Evolutionary conservation across 1,284 basidiomycete species (phyloP).

Genomic region (Sanghuangporus weigelae): DNA sequence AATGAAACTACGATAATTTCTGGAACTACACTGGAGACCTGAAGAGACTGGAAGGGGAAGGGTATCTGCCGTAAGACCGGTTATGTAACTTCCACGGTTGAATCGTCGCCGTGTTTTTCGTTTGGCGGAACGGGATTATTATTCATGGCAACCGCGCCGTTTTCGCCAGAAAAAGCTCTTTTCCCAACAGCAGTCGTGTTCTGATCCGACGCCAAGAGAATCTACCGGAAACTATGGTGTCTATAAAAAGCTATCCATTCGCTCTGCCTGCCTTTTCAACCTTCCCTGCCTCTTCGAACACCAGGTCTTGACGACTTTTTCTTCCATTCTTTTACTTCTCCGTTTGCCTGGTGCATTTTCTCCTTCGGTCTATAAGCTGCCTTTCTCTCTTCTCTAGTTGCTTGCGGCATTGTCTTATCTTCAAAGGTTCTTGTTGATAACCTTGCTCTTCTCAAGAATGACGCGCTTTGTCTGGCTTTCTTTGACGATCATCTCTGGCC

Average conservation of each 20-base stretch:
- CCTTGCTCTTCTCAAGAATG: not conserved
- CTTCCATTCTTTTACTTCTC: slow-evolving; percentile 15
- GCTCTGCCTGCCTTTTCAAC: not conserved
- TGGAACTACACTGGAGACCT: no score
- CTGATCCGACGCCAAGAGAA: not conserved
- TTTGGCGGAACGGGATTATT: not conserved
- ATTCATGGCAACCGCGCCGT: slow-evolving; percentile 6
- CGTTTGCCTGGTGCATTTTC: slow-evolving; percentile 15
- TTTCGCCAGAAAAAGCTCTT: not conserved
- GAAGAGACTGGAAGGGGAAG: not conserved
- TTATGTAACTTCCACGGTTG: not conserved
- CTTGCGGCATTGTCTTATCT: not conserved
- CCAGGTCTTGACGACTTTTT: slow-evolving; percentile 23
- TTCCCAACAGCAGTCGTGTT: not conserved
- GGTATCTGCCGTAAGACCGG: not conserved
- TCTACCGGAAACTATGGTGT: not conserved
- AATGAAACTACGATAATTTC: no score
- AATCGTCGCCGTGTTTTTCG: not conserved
- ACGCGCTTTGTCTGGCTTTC: slow-evolving; percentile 18
- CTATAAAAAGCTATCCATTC: not conserved
- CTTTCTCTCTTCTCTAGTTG: slow-evolving; percentile 6
- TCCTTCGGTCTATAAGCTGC: slow-evolving; percentile 12
- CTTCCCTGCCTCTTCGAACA: not conserved
- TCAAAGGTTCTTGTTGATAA: not conserved
- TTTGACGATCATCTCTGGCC: slow-evolving; percentile 16